Percentiles rank a stretch among this genome's conserved stretches.
Evolutionary conservation across 2,329 filamentous ascomycete species (phyloP).

Genomic region (Fusarium oligoseptatum): DNA sequence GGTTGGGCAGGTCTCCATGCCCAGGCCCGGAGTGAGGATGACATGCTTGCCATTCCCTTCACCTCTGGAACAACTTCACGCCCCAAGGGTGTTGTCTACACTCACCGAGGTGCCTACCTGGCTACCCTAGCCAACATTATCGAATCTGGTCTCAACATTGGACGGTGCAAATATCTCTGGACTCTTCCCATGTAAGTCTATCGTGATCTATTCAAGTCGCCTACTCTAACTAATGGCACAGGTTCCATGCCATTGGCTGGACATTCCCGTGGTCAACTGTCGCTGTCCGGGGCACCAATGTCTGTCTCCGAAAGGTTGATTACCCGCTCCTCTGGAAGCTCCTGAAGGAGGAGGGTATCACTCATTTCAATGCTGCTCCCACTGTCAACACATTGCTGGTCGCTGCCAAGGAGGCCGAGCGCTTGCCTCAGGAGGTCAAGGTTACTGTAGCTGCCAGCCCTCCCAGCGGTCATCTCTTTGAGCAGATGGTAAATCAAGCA

Average conservation of each 20-base stretch:
- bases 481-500: conserved; percentile 78
- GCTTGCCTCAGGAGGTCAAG: conserved; percentile 76
- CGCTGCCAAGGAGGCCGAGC: conserved; percentile 79
- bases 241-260: conserved; percentile 81
- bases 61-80: conserved; percentile 92
- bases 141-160: conserved; percentile 85
- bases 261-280: conserved; percentile 95
- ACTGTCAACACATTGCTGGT: conserved; percentile 97
- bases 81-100: conserved; percentile 94
- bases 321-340: conserved; percentile 93
- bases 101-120: conserved; percentile 88
- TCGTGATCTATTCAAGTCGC: not conserved
- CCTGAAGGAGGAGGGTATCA: conserved; percentile 87
- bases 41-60: conserved; percentile 88
- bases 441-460: conserved; percentile 96
- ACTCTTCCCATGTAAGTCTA: conserved; percentile 87
- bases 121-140: conserved; percentile 88
- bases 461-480: conserved; percentile 89
- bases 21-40: conserved; percentile 81
- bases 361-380: conserved; percentile 95
- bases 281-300: conserved; percentile 92
- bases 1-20: conserved; percentile 84
- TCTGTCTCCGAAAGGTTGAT: conserved; percentile 94
- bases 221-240: conserved; percentile 31
- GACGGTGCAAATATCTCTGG: conserved; percentile 87